phyloP scores from a whole-genome alignment of 208 protist species.

The Trichomonas gallinae region DNA sequence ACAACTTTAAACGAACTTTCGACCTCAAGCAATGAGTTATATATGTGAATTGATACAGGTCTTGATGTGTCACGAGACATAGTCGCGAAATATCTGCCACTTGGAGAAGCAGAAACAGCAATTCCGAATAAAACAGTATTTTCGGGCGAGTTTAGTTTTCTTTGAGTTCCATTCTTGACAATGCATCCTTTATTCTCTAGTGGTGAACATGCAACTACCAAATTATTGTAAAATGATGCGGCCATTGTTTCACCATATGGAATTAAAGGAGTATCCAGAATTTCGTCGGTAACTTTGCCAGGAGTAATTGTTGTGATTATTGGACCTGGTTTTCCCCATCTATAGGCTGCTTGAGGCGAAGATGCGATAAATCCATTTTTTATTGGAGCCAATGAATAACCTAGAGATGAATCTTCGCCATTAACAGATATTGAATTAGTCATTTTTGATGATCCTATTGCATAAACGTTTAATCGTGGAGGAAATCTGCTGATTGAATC shows the following conservation, averaged over 20 bases:
- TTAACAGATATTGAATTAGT: neutral
- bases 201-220: neutral
- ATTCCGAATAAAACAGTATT: neutral
- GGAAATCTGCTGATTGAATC: constrained; percentile 13
- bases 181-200: neutral
- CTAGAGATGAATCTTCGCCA: neutral
- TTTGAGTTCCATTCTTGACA: neutral
- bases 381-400: neutral
- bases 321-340: neutral
- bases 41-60: neutral
- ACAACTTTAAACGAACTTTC: neutral
- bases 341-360: neutral
- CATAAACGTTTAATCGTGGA: neutral
- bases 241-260: neutral
- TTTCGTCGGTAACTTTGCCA: neutral
- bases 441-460: neutral
- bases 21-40: neutral
- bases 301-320: neutral
- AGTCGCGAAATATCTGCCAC: neutral
- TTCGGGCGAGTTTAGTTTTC: neutral
- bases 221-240: neutral
- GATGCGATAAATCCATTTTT: neutral
- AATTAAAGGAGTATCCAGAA: neutral
- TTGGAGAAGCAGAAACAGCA: neutral
- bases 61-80: neutral